Base-by-base conservation (phyloP, 2,329 filamentous ascomycete genomes). In the Colletotrichum camelliae region DNA sequence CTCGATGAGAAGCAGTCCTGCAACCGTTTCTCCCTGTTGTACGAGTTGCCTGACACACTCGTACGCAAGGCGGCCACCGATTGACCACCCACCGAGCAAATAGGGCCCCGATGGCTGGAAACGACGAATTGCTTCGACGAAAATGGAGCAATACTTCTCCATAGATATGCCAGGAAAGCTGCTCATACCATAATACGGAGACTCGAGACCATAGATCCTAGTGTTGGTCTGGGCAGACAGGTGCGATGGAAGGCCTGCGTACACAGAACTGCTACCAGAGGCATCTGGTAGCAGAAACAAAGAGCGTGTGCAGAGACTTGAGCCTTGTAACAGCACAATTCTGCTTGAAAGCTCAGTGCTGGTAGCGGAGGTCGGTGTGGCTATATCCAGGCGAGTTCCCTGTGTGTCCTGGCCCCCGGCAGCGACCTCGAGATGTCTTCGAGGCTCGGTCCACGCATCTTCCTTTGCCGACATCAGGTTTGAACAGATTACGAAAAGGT, bases 391-490 rank as follows among this genome's bases (percentile, higher is more conserved):
- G n/a, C 13, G 55, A 29, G 16, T 13, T 7, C 55, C 4, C 4
- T 58, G 24, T 29, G 55, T 58, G 2, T 24, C 24, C 24, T 24
- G 24, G 24, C 24, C 1, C 24, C 12, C 43, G 43, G n/a, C 43
- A 21, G 21, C 10, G 13, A 21, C 18, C 13, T 1, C n/a, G 4
- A 21, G 10, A 21, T 48, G 43, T 2, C 1, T 13, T 13, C 3
- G n/a, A 21, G 43, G 43, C n/a, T n/a, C n/a, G 4, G n/a, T 21
- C 5, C 9, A 13, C 10, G 5, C n/a, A 10, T 13, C 43, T 2
- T 1, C n/a, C 0, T 48, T n/a, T 48, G 10, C 0, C 7, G 1
- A 13, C 2, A 13, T 48, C 1, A 48, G 3, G 13, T 7, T 21
- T n/a, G 0, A 24, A 24, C 55, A 58, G 15, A 58, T 16, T 58